Evolutionary conservation across 1,284 basidiomycete species (phyloP).

Genomic region (Lignosus rhinocerotis): DNA sequence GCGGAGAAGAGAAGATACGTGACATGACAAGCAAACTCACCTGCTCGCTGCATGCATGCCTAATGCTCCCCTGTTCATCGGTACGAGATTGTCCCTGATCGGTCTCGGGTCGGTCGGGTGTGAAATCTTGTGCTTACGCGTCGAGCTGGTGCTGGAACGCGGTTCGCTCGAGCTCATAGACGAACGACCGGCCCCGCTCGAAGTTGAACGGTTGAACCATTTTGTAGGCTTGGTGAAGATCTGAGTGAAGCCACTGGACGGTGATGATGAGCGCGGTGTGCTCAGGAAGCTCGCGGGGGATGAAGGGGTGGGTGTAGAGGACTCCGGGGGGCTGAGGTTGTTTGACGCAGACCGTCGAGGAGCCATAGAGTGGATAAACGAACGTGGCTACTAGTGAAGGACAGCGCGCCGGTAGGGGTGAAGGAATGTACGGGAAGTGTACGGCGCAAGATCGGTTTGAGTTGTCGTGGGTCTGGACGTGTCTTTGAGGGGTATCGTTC

Average conservation of each 20-base stretch:
- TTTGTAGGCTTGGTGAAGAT: conserved; percentile 35
- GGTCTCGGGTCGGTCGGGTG: conserved; percentile 79
- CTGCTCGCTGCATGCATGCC: conserved; percentile 43
- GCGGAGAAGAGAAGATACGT: background rate
- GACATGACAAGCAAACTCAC: conserved; percentile 37
- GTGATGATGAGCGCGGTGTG: conserved; percentile 33
- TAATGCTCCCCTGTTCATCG: conserved; percentile 28
- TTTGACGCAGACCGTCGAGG: conserved; percentile 31
- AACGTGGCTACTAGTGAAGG: conserved; percentile 4
- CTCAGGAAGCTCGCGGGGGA: conserved; percentile 28
- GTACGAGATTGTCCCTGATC: conserved; percentile 48
- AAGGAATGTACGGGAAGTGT: conserved; percentile 9
- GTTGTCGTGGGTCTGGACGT: no score
- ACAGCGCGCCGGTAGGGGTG: conserved; percentile 1
- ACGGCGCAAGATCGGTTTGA: background rate
- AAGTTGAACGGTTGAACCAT: conserved; percentile 36
- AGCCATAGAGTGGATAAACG: conserved; percentile 24
- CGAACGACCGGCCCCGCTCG: conserved; percentile 27
- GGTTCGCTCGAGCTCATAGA: conserved; percentile 42
- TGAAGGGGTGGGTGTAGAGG: conserved; percentile 23
- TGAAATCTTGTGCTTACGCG: conserved; percentile 75
- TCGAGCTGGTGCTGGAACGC: conserved; percentile 53
- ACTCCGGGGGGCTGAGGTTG: conserved; percentile 32
- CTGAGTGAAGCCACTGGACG: conserved; percentile 32
- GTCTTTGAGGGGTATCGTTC: conserved; percentile 12